A percentile compares a stretch with the other conserved stretches of the same genome.
Conservation (phyloP, 108 stramenopile genomes). For the Tribonema minus region DNA sequence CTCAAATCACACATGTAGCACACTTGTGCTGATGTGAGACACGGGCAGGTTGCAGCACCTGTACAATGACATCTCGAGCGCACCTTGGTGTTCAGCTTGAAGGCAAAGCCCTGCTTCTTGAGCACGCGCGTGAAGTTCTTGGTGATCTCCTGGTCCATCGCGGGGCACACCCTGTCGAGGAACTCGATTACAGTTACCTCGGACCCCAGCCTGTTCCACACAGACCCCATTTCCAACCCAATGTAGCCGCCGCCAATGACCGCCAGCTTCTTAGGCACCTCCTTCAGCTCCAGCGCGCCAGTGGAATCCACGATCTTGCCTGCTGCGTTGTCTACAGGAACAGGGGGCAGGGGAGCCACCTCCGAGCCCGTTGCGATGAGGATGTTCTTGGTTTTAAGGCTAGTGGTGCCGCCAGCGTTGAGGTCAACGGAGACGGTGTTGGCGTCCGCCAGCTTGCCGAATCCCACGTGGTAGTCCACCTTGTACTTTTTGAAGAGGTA, state of each 20-base stretch:
- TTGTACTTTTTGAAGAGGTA: constrained; percentile 96
- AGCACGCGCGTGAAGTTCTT: constrained; percentile 89
- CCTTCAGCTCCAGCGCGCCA: constrained; percentile 85
- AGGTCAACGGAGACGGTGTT: constrained; percentile 76
- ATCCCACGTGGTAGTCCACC: constrained; percentile 92
- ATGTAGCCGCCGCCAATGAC: constrained; percentile 98
- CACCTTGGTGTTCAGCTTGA: constrained; percentile 96
- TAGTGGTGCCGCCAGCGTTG: constrained; percentile 70
- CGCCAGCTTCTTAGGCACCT: constrained; percentile 83
- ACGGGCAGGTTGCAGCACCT: no score
- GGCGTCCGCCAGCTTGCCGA: constrained; percentile 74
- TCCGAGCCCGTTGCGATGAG: constrained; percentile 97
- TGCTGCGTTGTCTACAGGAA: constrained; percentile 93
- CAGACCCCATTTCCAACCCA: constrained; percentile 99
- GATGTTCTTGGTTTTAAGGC: constrained; percentile 87
- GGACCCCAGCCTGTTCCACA: constrained; percentile 91
- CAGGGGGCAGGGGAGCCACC: constrained; percentile 91
- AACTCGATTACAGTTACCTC: constrained; percentile 97
- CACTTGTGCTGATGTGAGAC: no score
- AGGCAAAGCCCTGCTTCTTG: constrained; percentile 98
- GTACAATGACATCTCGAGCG: no score
- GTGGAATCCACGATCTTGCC: constrained; percentile 97
- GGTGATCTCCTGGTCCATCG: constrained; percentile 88
- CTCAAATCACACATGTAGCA: no score
- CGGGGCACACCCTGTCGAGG: constrained; percentile 88